Percentiles rank a stretch among this genome's conserved stretches.
Evolutionary conservation across 2,329 filamentous ascomycete genomes (phyloP).

Genomic region (Penicillium vulpinum): DNA sequence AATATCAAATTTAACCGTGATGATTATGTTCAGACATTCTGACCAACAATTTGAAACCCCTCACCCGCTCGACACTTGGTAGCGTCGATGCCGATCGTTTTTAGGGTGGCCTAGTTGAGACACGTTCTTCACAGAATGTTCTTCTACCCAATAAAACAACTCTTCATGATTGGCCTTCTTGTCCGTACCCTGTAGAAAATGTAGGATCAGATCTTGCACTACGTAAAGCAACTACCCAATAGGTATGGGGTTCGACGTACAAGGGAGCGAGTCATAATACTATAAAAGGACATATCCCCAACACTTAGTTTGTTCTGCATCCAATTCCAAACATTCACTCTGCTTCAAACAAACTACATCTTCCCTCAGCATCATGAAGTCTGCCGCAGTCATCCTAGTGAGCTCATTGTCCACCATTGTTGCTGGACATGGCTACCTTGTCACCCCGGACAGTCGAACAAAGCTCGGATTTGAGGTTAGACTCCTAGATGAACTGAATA

Average conservation of each 20-base stretch:
- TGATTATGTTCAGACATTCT: not conserved
- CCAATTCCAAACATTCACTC: not conserved
- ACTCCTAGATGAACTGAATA: not conserved
- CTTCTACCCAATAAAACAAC: too few species aligned
- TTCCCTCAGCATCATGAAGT: not conserved
- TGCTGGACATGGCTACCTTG: constrained; percentile 50
- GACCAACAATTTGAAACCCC: not conserved
- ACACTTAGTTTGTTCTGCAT: not conserved
- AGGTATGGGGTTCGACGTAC: too few species aligned
- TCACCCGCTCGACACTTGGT: not conserved
- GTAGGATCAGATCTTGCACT: not conserved
- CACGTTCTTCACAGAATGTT: not conserved
- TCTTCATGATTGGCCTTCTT: not conserved
- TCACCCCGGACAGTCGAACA: constrained; percentile 47
- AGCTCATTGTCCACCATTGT: constrained; percentile 18
- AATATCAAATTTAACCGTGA: not conserved
- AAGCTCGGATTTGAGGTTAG: constrained; percentile 48
- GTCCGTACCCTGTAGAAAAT: constrained; percentile 2
- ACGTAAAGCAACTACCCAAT: not conserved
- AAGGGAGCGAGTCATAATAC: not conserved
- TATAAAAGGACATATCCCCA: not conserved
- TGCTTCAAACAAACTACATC: not conserved
- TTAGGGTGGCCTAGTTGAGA: not conserved
- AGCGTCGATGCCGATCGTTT: not conserved
- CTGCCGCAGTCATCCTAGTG: not conserved